Base-by-base conservation (phyloP, 2,329 filamentous ascomycete genomes). In the Pezicula rhizophila region DNA sequence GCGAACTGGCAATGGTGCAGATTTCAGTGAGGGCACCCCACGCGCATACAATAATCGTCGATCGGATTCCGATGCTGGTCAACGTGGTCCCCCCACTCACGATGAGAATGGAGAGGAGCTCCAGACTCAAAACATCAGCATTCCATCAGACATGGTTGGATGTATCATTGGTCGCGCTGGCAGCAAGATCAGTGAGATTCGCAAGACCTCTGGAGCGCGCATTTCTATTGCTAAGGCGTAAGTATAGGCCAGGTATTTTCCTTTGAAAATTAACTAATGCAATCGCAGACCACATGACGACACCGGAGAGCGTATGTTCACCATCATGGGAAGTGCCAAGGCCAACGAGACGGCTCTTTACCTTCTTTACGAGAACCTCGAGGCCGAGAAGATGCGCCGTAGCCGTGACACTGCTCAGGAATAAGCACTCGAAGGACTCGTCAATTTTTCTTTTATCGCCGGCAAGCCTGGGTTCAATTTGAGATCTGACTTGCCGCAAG, bases 71-170 rank as follows among this genome's bases (percentile, higher is more conserved):
- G 90, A 96, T 66, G 84, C 85, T 55, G 84, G 82, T 55, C 79
- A 78, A 58, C 88, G 90, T 54, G 88, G 88, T 48, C 89, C 88
- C 39, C 90, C 89, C 18, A 89, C 89, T 40, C 88, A 95, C 64
- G 91, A 93, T 54, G 92, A 97, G 71, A 95, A 97, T 57, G 93
- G 93, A 54, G 93, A 97, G 67, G 92, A 96, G 70, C 87, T 97
- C 53, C 92, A 96, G 70, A 99, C 93, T 1, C 93, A 99, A 67
- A 99, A 99, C 74, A 99, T 99, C 72, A 96, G 90, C 76, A 99
- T 99, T 63, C 93, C 93, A 23, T 91, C 93, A 42, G 93, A 99
- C 74, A 99, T 99, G 93, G 93, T 99, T 68, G 93, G 93, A 59
- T 99, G 93, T 73, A 99, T 99, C 73, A 99, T 99, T 67, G 93